phyloP scores from a whole-genome alignment of 148 eudicot species.

The Linanthus parryae region DNA sequence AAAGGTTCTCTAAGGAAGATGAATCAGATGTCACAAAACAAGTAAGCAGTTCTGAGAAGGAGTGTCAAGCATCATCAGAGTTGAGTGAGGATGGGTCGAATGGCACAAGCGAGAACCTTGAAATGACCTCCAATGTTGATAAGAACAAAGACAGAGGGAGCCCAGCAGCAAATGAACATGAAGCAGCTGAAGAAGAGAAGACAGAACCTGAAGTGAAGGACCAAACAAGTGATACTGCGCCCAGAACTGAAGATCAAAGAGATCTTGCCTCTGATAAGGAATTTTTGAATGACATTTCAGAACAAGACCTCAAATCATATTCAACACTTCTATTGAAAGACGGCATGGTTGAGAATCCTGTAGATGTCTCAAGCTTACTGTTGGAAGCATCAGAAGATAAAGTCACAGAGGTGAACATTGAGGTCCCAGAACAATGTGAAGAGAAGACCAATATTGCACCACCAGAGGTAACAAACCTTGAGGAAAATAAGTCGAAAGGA shows the following conservation, averaged over 20 bases:
- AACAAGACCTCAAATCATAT: neutral
- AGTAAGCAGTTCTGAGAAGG: no score
- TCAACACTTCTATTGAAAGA: constrained; percentile 4
- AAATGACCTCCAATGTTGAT: neutral
- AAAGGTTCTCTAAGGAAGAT: no score
- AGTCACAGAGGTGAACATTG: constrained; percentile 13
- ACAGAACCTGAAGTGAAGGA: neutral
- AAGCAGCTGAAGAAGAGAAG: neutral
- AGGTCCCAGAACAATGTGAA: constrained; percentile 5
- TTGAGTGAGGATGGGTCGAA: neutral
- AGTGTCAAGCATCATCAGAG: neutral
- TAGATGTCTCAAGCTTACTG: constrained; percentile 5
- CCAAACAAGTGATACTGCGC: neutral
- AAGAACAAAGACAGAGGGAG: neutral
- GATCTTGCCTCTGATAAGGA: neutral
- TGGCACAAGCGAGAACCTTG: neutral
- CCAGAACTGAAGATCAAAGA: neutral
- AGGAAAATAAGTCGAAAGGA: no score
- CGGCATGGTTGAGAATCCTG: constrained; percentile 4
- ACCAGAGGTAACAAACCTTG: constrained; percentile 16
- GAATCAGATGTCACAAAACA: no score
- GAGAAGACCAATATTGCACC: constrained; percentile 8
- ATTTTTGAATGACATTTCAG: neutral
- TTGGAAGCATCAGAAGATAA: constrained; percentile 12
- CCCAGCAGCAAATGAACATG: constrained; percentile 10